Conservation (phyloP, 768 basidiomycete species). For the Boletus edulis region DNA sequence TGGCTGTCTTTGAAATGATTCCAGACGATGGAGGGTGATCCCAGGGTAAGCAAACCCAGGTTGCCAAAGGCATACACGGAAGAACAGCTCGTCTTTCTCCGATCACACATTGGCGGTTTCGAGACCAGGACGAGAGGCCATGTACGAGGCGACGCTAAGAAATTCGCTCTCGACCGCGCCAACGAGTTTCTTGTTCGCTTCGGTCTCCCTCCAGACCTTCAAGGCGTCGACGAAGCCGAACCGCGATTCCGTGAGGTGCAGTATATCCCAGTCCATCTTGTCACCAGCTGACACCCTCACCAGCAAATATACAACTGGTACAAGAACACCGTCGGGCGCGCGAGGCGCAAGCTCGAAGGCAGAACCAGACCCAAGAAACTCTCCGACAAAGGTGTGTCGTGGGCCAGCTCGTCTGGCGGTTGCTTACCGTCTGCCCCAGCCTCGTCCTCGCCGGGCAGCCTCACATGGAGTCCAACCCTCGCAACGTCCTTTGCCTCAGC, state of each 20-base stretch:
- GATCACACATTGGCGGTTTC: constrained; percentile 52
- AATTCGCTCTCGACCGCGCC: constrained; percentile 62
- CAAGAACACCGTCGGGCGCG: constrained; percentile 66
- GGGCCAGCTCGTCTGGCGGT: not conserved
- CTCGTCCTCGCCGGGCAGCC: constrained; percentile 18
- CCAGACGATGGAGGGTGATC: constrained; percentile 46
- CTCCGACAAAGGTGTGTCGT: constrained; percentile 46
- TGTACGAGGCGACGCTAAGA: constrained; percentile 66
- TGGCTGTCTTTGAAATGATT: constrained; percentile 1
- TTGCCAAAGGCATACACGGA: constrained; percentile 64
- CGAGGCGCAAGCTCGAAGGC: constrained; percentile 55
- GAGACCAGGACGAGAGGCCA: constrained; percentile 58
- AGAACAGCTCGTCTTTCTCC: constrained; percentile 58
- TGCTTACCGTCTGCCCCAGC: constrained; percentile 2
- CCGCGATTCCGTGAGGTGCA: constrained; percentile 60
- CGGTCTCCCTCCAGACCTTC: constrained; percentile 54
- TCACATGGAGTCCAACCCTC: constrained; percentile 40
- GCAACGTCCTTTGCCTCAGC: constrained; percentile 36
- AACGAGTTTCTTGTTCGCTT: constrained; percentile 58
- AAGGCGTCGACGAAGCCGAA: constrained; percentile 55
- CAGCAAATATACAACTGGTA: constrained; percentile 76
- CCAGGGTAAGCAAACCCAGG: constrained; percentile 64
- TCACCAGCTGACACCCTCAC: not conserved
- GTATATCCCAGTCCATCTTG: not conserved
- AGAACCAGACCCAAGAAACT: constrained; percentile 49